These are phyloP conservation scores for Ceratocystis destructans DNA, from an alignment of 2,329 filamentous ascomycete species.

Conservation along the genomic window DNA sequence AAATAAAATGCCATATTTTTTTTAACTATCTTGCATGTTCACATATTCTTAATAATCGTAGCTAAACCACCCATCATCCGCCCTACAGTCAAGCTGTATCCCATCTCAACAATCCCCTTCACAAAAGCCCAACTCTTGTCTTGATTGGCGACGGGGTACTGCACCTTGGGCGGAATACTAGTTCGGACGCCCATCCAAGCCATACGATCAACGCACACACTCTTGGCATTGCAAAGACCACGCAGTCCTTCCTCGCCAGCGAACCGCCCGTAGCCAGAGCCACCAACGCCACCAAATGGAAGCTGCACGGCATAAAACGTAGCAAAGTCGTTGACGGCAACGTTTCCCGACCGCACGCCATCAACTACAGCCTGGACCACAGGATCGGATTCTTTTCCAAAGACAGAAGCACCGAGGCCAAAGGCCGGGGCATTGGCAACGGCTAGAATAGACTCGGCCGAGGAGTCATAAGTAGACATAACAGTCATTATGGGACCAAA, in stretches of 20 bases:
- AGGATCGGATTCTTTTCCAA: conserved; percentile 51
- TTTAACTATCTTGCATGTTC: conserved; percentile 12
- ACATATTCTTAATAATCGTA: conserved; percentile 34
- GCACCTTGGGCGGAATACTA: conserved; percentile 62
- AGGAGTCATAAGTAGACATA: conserved; percentile 56
- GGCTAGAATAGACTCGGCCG: conserved; percentile 48
- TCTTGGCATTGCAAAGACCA: conserved; percentile 75
- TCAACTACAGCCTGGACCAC: conserved; percentile 51
- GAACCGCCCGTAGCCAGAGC: conserved; percentile 85
- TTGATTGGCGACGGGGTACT: conserved; percentile 63
- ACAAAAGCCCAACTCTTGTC: conserved; percentile 51
- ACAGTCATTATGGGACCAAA: conserved; percentile 85
- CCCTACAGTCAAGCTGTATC: conserved; percentile 36
- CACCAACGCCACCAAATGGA: conserved; percentile 82
- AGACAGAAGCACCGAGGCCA: conserved; percentile 79
- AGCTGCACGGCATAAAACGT: conserved; percentile 87
- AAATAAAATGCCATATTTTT: neutral
- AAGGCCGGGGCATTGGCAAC: conserved; percentile 77
- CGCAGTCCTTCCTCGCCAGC: conserved; percentile 79
- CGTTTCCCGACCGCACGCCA: conserved; percentile 71
- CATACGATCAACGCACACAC: conserved; percentile 63
- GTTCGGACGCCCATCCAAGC: conserved; percentile 53
- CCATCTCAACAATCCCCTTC: conserved; percentile 45
- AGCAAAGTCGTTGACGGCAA: conserved; percentile 90
- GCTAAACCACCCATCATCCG: conserved; percentile 31